A percentile compares a stretch with the other conserved stretches of the same genome.
Conservation (phyloP, 2,329 filamentous ascomycete species). For the Fusarium tricinctum region DNA sequence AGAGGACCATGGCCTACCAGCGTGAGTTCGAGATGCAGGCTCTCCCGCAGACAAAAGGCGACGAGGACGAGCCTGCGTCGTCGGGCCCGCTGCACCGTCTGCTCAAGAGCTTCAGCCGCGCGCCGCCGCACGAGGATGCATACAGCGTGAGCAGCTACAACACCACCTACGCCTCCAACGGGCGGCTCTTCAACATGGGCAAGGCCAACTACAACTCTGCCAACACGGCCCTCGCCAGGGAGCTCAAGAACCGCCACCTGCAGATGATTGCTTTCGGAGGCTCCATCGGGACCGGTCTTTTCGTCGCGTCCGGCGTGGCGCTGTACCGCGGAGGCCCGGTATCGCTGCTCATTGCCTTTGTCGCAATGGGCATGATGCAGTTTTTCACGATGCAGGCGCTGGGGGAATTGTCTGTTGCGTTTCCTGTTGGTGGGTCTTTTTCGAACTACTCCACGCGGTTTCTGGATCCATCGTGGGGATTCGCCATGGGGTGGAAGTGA, state of each 20-base stretch:
- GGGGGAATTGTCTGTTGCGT: conserved; percentile 89
- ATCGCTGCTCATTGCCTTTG: conserved; percentile 80
- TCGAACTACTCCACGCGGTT: conserved; percentile 93
- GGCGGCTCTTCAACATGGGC: conserved; percentile 65
- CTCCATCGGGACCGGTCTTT: conserved; percentile 88
- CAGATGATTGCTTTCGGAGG: conserved; percentile 72
- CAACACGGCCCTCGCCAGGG: conserved; percentile 78
- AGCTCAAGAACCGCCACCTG: conserved; percentile 80
- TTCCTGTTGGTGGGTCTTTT: conserved; percentile 92
- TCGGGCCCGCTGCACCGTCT: conserved; percentile 15
- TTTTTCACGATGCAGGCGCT: conserved; percentile 93
- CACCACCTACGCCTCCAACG: conserved; percentile 24
- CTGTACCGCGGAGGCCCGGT: conserved; percentile 81
- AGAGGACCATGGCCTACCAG: conserved; percentile 43
- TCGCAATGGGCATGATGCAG: conserved; percentile 85
- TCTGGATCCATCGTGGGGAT: conserved; percentile 94
- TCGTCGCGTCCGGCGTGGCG: conserved; percentile 85
- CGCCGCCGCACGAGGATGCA: conserved; percentile 33
- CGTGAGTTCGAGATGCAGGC: conserved; percentile 41
- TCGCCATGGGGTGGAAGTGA: conserved; percentile 94
- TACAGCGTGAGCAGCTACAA: conserved; percentile 26
- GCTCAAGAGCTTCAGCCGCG: conserved; percentile 35
- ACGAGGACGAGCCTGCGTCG: neutral
- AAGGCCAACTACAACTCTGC: conserved; percentile 79
- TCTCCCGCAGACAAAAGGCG: conserved; percentile 13